phyloP scores from a whole-genome alignment of 2,329 filamentous ascomycete species.

The Verticillium nubilum region DNA sequence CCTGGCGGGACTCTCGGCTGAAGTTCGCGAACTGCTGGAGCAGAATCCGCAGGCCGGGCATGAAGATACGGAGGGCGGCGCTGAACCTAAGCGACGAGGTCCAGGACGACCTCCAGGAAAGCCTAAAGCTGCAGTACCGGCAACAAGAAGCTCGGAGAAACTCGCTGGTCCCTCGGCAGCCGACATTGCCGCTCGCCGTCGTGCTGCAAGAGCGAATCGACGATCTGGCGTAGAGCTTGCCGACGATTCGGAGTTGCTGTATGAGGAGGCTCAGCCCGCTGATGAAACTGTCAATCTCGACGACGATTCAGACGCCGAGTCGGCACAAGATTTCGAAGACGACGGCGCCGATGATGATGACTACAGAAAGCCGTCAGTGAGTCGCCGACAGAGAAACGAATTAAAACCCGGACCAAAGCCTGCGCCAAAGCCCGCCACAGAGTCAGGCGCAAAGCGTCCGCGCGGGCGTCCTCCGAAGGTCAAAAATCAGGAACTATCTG shows the following conservation, averaged over 20 bases:
- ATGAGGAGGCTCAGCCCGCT: neutral
- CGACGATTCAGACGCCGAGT: slow-evolving; percentile 27
- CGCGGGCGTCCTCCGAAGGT: neutral
- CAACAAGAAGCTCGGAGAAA: neutral
- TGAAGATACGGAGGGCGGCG: slow-evolving; percentile 2
- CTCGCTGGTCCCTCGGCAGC: slow-evolving; percentile 6
- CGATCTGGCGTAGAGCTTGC: slow-evolving; percentile 8
- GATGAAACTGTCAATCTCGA: slow-evolving; percentile 15
- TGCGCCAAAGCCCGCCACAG: neutral
- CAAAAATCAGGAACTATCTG: slow-evolving; percentile 3
- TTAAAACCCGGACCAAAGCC: neutral
- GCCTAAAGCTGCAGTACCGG: slow-evolving; percentile 1
- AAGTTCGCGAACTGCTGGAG: slow-evolving; percentile 23
- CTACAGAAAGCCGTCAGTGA: neutral
- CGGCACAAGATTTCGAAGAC: slow-evolving; percentile 24
- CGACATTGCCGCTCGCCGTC: slow-evolving; percentile 7
- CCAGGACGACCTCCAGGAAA: slow-evolving; percentile 23
- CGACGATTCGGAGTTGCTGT: neutral
- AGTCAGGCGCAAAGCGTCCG: neutral
- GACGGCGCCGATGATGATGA: slow-evolving; percentile 5
- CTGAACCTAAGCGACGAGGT: slow-evolving; percentile 11
- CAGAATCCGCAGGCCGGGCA: slow-evolving; percentile 9
- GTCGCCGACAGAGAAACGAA: slow-evolving; percentile 1
- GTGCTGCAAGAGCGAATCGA: slow-evolving; percentile 8
- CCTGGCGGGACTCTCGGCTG: slow-evolving; percentile 22